Evolutionary conservation across 169 alveolate species (phyloP), one percentile per base, ranked within the genome.

Genomic region (Ichthyophthirius multifiliis): DNA sequence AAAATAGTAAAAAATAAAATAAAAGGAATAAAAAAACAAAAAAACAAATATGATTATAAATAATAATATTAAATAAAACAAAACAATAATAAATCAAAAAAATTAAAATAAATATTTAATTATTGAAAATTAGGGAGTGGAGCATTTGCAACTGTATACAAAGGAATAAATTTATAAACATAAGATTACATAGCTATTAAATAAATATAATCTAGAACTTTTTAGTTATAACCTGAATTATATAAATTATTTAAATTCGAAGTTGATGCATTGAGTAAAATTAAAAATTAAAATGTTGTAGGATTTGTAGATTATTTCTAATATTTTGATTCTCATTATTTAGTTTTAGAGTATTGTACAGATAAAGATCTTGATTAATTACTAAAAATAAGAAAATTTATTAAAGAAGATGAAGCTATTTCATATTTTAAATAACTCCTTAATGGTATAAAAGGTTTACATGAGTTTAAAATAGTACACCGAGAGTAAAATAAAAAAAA

Each of bases 381-480:
- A 18, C 55, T 63, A 37, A 81, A 81, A 34, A 81, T 35, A 41
- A 81, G 76, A 39, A 67, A 39, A 27, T 71, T 44, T 16, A 48
- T 81, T 4, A 43, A 47, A 39, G 86, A 81, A 43, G 13, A 30
- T 1, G 82, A 81, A 23, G 82, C 82, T 30, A 41, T 81, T 27
- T 35, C 46, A 43, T 81, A 47, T 16, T 43, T 71, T 30, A 73
- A 81, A 48, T 48, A 81, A 74, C 46, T 81, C 9, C 73, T 81
- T 31, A 71, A 67, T 39, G 86, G 86, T 15, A 37, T 71, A 65
- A 71, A 71, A 55, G 76, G 82, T 0, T 62, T 81, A 27, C 86
- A 81, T 55, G 86, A 81, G 73, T 37, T 67, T 41, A 74, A 74
- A 48, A 75, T 74, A 1, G 31, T 81, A 2, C 86, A 81, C 43